Percentiles rank a stretch among this genome's conserved stretches.
Evolutionary conservation across 208 protist species (phyloP).

Genomic region (Zelonia costaricensis): DNA sequence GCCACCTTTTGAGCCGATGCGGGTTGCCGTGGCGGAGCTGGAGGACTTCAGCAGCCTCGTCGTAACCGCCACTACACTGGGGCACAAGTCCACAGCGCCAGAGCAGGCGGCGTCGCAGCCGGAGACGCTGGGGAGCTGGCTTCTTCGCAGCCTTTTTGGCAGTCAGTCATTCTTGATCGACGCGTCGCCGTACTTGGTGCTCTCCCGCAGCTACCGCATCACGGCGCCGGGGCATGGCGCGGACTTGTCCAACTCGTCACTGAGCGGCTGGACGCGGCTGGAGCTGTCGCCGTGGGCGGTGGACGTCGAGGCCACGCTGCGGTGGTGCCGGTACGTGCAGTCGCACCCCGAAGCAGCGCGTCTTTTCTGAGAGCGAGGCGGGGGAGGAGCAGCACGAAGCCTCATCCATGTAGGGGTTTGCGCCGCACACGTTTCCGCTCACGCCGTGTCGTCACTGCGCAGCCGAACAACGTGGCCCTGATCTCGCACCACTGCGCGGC

Average conservation of each 20-base stretch:
- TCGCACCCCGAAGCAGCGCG: constrained; percentile 9
- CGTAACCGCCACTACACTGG: constrained; percentile 4
- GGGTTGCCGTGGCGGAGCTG: constrained; percentile 8
- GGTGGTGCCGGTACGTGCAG: constrained; percentile 18
- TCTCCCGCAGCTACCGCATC: constrained; percentile 8
- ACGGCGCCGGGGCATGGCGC: neutral
- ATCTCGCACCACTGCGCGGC: no score
- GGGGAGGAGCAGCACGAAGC: neutral
- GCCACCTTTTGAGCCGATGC: constrained; percentile 10
- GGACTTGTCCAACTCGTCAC: neutral
- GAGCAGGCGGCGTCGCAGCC: neutral
- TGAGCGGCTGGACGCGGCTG: constrained; percentile 11
- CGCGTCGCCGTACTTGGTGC: constrained; percentile 15
- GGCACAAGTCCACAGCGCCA: neutral
- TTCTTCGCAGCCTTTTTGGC: constrained; percentile 19
- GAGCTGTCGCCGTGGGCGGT: constrained; percentile 2
- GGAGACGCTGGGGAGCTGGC: constrained; percentile 5
- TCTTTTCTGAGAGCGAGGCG: no score
- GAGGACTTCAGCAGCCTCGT: constrained; percentile 7
- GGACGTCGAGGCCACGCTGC: constrained; percentile 3
- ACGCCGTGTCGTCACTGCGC: no score
- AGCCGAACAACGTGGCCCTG: no score
- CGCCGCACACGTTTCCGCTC: no score
- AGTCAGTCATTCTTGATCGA: neutral
- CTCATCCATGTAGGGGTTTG: neutral